Base-by-base conservation (phyloP, 2,329 filamentous ascomycete species). In the Xylariaceae sp. region DNA sequence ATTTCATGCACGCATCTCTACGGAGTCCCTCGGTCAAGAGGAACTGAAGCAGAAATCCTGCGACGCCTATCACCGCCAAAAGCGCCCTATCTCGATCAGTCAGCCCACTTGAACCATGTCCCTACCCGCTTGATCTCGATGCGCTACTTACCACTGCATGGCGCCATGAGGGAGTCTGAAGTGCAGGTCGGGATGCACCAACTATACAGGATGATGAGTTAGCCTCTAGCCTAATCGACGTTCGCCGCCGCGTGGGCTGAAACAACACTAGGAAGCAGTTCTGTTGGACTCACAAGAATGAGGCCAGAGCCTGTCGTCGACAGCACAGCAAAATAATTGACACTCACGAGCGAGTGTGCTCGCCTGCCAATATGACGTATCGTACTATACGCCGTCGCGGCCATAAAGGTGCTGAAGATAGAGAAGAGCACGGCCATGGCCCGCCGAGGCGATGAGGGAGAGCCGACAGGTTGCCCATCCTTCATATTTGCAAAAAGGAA, bases 41-140 rank as follows among this genome's bases (percentile, higher is more conserved):
- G 49, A 89, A 88, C 74, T 93, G 89, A 71, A 91, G 82, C n/a
- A 88, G 63, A 61, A 93, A 92, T 0, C 89, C 89, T 33, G 84
- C 87, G 0, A 84, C 63, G 0, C 88, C 88, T 10, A 94, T 74
- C 1, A 71, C 73, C 31, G 83, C 80, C 1, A 84, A 59, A 13
- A 93, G 68, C 40, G 82, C 72, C 45, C 70, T 71, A 81, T 1
- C 11, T 7, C 28, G 16, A 45, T 48, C 12, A 51, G 28, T 42
- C 18, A 1, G 19, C 14, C 10, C 22, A n/a, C 11, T 42, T 14
- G 5, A 17, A 50, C 11, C 12, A 10, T 7, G 31, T 19, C 18
- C 1, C 1, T 18, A 19, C 22, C 19, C 57, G 33, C 14, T 36
- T 36, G 33, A 36, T 36, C 33, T 36, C 14, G 33, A 10, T 10